A percentile compares a stretch with the other conserved stretches of the same genome.
These are phyloP conservation scores for Corchorus olitorius DNA, from an alignment of 345 rosid genomes.

Conservation along the genomic window DNA sequence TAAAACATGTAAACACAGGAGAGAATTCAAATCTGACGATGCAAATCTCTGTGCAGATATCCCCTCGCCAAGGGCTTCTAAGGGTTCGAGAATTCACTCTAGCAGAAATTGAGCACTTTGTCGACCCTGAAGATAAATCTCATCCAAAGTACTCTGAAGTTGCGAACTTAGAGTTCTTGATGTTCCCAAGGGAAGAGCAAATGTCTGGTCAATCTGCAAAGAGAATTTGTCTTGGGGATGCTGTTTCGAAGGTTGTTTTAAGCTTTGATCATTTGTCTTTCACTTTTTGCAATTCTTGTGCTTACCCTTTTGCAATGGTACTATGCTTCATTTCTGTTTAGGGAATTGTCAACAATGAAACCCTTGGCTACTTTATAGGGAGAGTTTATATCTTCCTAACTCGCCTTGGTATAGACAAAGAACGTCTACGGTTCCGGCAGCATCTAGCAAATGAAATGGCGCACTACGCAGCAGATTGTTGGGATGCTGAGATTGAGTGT, in stretches of 20 bases:
- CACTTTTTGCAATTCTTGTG: too few relatives aligned
- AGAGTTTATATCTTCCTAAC: constrained; percentile 87
- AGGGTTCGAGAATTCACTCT: constrained; percentile 93
- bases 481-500: constrained; percentile 98
- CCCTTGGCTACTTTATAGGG: constrained; percentile 95
- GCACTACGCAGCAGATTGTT: constrained; percentile 96
- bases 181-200: constrained; percentile 92
- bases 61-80: constrained; percentile 97
- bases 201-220: constrained; percentile 83
- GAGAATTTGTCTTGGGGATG: constrained; percentile 58
- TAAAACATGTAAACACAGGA: neutral
- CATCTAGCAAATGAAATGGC: constrained; percentile 99
- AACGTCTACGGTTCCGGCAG: constrained; percentile 82
- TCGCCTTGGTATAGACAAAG: constrained; percentile 75
- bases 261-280: too few relatives aligned
- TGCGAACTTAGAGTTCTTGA: constrained; percentile 65
- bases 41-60: constrained; percentile 48
- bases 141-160: constrained; percentile 79
- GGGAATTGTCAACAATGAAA: constrained; percentile 92
- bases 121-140: constrained; percentile 89
- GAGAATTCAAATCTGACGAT: neutral
- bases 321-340: constrained; percentile 17
- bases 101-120: constrained; percentile 97
- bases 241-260: constrained; percentile 64
- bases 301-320: neutral